These are phyloP conservation scores for Tagetes patula DNA, from an alignment of 129 eudicot species.

Conservation along the genomic window DNA sequence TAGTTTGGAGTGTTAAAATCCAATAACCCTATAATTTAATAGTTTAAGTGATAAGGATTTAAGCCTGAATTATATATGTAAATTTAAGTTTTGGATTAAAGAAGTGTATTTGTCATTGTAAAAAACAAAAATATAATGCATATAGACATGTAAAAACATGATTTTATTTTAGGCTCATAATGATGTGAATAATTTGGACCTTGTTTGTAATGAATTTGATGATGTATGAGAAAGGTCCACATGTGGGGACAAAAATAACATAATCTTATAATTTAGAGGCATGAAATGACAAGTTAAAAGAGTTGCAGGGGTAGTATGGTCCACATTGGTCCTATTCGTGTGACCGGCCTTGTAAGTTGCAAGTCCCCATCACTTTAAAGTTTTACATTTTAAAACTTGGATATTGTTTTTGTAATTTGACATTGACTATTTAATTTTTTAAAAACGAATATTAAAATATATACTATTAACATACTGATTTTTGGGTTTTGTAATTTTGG, in stretches of 20 bases:
- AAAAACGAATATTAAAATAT: too few species aligned
- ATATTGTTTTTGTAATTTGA: neutral
- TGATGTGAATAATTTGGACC: neutral
- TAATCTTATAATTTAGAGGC: neutral
- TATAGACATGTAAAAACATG: too few species aligned
- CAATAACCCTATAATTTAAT: too few species aligned
- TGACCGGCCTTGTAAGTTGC: neutral
- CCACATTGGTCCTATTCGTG: neutral
- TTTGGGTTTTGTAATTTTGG: too few species aligned
- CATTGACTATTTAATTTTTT: too few species aligned
- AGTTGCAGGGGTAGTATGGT: neutral
- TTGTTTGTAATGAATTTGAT: constrained; percentile 2
- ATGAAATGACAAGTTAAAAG: neutral
- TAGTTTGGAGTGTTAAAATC: too few species aligned
- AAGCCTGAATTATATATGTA: too few species aligned
- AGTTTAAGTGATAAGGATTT: too few species aligned
- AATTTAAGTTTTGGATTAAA: too few species aligned
- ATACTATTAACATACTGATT: too few species aligned
- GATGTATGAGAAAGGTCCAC: neutral
- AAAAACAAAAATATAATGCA: too few species aligned
- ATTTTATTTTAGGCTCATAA: neutral
- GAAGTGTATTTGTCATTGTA: too few species aligned
- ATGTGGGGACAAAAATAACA: constrained; percentile 1
- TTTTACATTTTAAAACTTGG: neutral
- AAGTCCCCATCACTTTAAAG: neutral